phyloP scores from a whole-genome alignment of 2,329 filamentous ascomycete genomes.

The Scopulariopsis brevicaulis region DNA sequence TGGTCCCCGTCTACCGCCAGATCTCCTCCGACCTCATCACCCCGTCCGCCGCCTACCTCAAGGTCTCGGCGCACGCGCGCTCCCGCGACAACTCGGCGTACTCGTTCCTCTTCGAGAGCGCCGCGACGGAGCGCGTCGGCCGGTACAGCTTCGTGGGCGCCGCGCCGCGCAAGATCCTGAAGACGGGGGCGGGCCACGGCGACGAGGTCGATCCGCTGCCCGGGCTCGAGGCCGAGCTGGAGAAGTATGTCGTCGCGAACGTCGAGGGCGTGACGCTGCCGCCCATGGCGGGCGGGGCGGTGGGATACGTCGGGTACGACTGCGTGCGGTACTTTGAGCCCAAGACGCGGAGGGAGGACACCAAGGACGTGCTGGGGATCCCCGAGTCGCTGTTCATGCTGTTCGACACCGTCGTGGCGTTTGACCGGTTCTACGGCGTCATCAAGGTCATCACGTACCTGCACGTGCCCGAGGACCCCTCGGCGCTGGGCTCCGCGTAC shows the following conservation, averaged over 20 bases:
- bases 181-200: slow-evolving; percentile 81
- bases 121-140: slow-evolving; percentile 85
- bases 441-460: slow-evolving; percentile 93
- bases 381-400: slow-evolving; percentile 97
- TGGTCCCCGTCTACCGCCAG: slow-evolving; percentile 72
- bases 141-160: slow-evolving; percentile 93
- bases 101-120: slow-evolving; percentile 94
- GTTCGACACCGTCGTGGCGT: slow-evolving; percentile 86
- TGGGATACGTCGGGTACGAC: slow-evolving; percentile 96
- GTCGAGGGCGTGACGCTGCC: slow-evolving; percentile 77
- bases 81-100: slow-evolving; percentile 50
- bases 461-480: slow-evolving; percentile 46
- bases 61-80: slow-evolving; percentile 61
- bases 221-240: slow-evolving; percentile 68
- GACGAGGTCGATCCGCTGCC: slow-evolving; percentile 76
- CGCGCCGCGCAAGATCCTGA: slow-evolving; percentile 67
- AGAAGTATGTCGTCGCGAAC: slow-evolving; percentile 66
- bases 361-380: slow-evolving; percentile 80
- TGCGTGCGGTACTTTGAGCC: slow-evolving; percentile 97
- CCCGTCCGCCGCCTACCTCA: slow-evolving; percentile 89
- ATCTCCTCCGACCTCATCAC: slow-evolving; percentile 90
- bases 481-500: slow-evolving; percentile 51
- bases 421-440: slow-evolving; percentile 88
- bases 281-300: slow-evolving; percentile 79
- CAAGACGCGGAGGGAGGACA: slow-evolving; percentile 68